Percentiles rank a stretch among this genome's conserved stretches.
These are phyloP conservation scores for Hortaea werneckii DNA, from an alignment of 2,329 filamentous ascomycete species.

Conservation along the genomic window DNA sequence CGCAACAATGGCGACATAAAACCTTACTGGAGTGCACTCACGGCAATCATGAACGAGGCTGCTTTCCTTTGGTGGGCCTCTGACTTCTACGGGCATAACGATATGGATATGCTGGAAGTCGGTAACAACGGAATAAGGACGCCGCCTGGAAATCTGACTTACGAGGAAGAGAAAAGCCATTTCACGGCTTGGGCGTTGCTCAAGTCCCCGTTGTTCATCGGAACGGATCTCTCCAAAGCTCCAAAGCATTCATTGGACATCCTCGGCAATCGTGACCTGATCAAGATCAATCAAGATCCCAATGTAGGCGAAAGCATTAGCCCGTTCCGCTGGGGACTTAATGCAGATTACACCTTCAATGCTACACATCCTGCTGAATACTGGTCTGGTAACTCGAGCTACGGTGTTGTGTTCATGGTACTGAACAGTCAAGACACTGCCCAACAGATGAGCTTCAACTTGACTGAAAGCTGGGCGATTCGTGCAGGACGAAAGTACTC, in stretches of 20 bases:
- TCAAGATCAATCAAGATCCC: conserved; percentile 20
- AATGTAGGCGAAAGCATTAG: conserved; percentile 12
- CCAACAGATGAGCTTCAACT: conserved; percentile 13
- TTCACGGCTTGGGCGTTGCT: conserved; percentile 15
- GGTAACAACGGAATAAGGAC: conserved; percentile 17
- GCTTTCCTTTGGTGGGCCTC: conserved; percentile 15
- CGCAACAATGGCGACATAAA: conserved; percentile 14
- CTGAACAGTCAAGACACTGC: conserved; percentile 13
- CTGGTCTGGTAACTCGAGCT: conserved; percentile 18
- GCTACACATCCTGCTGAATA: conserved; percentile 15
- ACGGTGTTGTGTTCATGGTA: conserved; percentile 19
- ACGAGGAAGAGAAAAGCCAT: conserved; percentile 11
- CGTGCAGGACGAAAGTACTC: conserved; percentile 14
- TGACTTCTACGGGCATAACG: conserved; percentile 15
- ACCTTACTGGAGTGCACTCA: conserved; percentile 17
- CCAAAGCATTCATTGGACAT: conserved; percentile 14
- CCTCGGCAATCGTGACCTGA: conserved; percentile 13
- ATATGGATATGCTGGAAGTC: conserved; percentile 16
- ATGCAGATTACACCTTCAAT: conserved; percentile 13
- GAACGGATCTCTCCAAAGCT: conserved; percentile 14
- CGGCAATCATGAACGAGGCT: conserved; percentile 16
- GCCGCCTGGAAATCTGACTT: conserved; percentile 17
- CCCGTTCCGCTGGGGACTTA: conserved; percentile 14
- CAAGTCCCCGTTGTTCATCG: conserved; percentile 15
- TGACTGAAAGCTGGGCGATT: conserved; percentile 19